Evolutionary conservation across 352 stramenopile genomes (phyloP).

Genomic region (Pilasporangium apinafurcum): DNA sequence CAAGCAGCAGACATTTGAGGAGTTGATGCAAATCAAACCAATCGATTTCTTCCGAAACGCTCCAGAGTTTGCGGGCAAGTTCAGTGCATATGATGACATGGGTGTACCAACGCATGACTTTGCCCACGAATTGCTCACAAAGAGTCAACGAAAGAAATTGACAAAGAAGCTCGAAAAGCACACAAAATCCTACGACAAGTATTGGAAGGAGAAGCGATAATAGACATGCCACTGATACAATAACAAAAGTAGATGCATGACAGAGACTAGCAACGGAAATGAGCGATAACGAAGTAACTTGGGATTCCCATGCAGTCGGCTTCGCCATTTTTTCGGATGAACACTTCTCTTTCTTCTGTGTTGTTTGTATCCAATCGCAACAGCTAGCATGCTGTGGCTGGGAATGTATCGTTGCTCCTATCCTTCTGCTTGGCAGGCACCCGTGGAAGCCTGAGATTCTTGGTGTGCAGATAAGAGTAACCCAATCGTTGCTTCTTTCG

Average conservation of each 20-base stretch:
- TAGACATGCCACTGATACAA: background rate
- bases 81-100: slow-evolving; percentile 41
- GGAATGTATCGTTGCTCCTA: slow-evolving; percentile 12
- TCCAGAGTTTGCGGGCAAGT: slow-evolving; percentile 41
- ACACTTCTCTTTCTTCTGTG: too few relatives aligned
- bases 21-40: slow-evolving; percentile 61
- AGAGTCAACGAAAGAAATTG: slow-evolving; percentile 76
- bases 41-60: slow-evolving; percentile 38
- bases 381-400: slow-evolving; percentile 25
- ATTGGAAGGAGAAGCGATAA: slow-evolving; percentile 28
- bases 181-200: slow-evolving; percentile 57
- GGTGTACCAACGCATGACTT: slow-evolving; percentile 48
- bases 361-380: too few relatives aligned
- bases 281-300: too few relatives aligned
- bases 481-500: slow-evolving; percentile 43
- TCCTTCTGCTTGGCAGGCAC: slow-evolving; percentile 17
- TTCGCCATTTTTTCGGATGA: too few relatives aligned
- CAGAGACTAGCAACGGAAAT: too few relatives aligned
- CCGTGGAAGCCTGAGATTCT: slow-evolving; percentile 26
- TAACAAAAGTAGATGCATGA: background rate
- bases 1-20: slow-evolving; percentile 57
- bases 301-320: too few relatives aligned
- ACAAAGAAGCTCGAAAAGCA: slow-evolving; percentile 69
- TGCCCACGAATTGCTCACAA: slow-evolving; percentile 32
- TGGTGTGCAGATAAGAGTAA: slow-evolving; percentile 56